Percentiles rank a stretch among this genome's conserved stretches.
Evolutionary conservation across 352 stramenopile genomes (phyloP).

Genomic region (Phytophthora ohioensis): DNA sequence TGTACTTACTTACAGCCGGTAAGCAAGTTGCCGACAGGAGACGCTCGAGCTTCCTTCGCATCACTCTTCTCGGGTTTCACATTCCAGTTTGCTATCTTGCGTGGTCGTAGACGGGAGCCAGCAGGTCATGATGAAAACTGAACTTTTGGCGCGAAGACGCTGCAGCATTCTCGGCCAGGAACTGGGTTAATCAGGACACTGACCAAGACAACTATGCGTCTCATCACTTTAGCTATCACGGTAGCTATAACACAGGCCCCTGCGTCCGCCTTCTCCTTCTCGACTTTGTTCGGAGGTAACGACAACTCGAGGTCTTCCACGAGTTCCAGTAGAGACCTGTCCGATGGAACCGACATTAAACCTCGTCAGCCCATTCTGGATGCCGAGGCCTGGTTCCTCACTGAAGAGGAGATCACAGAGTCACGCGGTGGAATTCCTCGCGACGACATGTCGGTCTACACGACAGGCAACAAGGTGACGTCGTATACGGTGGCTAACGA

Average conservation of each 20-base stretch:
- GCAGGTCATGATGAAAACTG: not conserved
- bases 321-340: not conserved
- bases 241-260: constrained; percentile 4
- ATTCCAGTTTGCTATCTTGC: constrained; percentile 12
- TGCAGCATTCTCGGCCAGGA: not conserved
- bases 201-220: not conserved
- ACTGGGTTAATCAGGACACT: not conserved
- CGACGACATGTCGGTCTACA: constrained; percentile 42
- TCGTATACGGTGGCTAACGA: constrained; percentile 47
- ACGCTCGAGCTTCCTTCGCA: no score
- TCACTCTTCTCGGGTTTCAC: not conserved
- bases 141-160: not conserved
- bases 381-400: constrained; percentile 58
- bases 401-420: constrained; percentile 49
- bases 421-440: constrained; percentile 53
- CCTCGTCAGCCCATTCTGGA: constrained; percentile 49
- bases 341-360: constrained; percentile 17
- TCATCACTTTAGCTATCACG: not conserved
- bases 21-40: no score
- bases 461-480: constrained; percentile 53
- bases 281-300: constrained; percentile 3
- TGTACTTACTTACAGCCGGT: no score
- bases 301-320: not conserved
- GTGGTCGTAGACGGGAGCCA: not conserved
- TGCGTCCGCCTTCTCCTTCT: constrained; percentile 20